Evolutionary conservation across 2,329 filamentous ascomycete species (phyloP).

Genomic region (Leptographium lundbergii): DNA sequence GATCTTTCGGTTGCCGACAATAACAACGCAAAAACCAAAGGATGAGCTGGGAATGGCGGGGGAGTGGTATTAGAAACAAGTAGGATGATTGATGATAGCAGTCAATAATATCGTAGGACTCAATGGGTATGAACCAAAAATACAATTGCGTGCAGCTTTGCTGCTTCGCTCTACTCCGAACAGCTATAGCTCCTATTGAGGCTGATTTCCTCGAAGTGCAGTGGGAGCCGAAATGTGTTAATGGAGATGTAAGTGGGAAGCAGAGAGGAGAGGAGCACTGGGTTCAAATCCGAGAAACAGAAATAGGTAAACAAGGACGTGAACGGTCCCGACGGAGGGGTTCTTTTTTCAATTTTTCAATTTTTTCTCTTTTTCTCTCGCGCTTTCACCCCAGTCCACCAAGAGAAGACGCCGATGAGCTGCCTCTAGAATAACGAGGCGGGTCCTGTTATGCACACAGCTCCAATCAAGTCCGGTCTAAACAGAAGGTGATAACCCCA

Average conservation of each 20-base stretch:
- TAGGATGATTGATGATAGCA: not conserved
- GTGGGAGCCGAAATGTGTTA: not conserved
- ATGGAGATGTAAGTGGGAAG: slow-evolving; percentile 1
- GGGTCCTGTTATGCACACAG: slow-evolving; percentile 8
- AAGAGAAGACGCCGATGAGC: not conserved
- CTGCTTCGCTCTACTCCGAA: not conserved
- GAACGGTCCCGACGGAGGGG: not conserved
- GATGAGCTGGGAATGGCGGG: not conserved
- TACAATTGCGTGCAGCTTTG: not conserved
- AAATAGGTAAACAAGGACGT: not conserved
- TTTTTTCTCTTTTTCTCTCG: not conserved
- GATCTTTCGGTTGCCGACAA: not conserved
- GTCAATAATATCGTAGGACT: not conserved
- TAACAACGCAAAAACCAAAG: not conserved
- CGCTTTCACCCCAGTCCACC: slow-evolving; percentile 1
- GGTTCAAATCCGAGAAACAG: not conserved
- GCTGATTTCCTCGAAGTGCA: not conserved
- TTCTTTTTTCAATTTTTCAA: not conserved
- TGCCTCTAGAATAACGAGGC: not conserved
- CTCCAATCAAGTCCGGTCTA: slow-evolving; percentile 8
- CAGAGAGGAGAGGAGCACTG: not conserved
- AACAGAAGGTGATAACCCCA: slow-evolving; percentile 15
- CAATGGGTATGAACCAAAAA: not conserved
- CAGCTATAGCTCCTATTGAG: not conserved
- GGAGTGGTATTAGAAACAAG: not conserved